Percentiles rank a stretch among this genome's conserved stretches.
These are phyloP conservation scores for Phytopythium montanum DNA, from an alignment of 352 stramenopile species.

Conservation along the genomic window DNA sequence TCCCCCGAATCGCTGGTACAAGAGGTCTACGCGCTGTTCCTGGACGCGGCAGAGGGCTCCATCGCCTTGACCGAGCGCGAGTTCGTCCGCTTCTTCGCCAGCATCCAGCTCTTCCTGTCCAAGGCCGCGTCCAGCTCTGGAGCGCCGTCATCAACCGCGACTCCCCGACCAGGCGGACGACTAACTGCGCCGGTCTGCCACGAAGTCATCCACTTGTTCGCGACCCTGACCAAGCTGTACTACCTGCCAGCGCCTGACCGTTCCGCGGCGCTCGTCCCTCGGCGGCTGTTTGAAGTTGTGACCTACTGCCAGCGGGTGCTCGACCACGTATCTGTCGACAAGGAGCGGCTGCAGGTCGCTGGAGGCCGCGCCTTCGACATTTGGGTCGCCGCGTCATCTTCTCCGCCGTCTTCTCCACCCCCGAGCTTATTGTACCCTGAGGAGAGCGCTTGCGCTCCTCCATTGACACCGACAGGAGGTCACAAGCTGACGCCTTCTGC, in stretches of 20 bases:
- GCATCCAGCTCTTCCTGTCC: slow-evolving; percentile 31
- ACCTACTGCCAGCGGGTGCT: slow-evolving; percentile 36
- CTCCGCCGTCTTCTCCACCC: background rate
- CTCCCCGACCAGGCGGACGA: background rate
- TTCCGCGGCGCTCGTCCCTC: slow-evolving; percentile 9
- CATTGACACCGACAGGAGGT: background rate
- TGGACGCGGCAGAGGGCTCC: slow-evolving; percentile 21
- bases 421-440: background rate
- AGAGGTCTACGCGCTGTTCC: slow-evolving; percentile 26
- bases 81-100: slow-evolving; percentile 36
- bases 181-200: background rate
- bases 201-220: slow-evolving; percentile 11
- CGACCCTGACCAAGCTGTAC: slow-evolving; percentile 23
- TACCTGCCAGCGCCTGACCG: slow-evolving; percentile 6
- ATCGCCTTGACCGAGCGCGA: slow-evolving; percentile 20
- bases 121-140: background rate
- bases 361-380: slow-evolving; percentile 6
- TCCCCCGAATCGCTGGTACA: slow-evolving; percentile 21
- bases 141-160: background rate
- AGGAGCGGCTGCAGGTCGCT: slow-evolving; percentile 27
- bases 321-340: slow-evolving; percentile 26
- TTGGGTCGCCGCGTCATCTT: slow-evolving; percentile 9
- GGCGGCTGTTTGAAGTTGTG: slow-evolving; percentile 24
- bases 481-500: background rate
- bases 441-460: background rate